Evolutionary conservation across 1,284 basidiomycete species (phyloP), one percentile per base, ranked within the genome.

Genomic region (Austroboletus rostrupii): DNA sequence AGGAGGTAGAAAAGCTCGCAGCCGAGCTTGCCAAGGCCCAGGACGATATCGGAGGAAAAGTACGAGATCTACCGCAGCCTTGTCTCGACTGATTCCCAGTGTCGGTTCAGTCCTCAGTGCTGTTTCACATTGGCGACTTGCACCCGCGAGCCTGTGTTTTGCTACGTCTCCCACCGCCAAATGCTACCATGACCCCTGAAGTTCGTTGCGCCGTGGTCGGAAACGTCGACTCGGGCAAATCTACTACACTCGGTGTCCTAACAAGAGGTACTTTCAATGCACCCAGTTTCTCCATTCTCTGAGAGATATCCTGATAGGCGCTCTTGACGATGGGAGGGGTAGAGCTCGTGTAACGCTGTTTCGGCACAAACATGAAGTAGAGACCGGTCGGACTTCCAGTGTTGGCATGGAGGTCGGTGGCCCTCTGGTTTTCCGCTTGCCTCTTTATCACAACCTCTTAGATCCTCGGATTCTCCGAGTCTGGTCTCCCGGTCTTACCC

Each of bases 321-420:
- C 83, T 2, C 75, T 99, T 50, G 96, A 99, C 61, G 96, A 99
- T 67, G 97, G 96, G 12, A 76, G 97, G 67, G 96, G 96, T 1
- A 85, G 87, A 52, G 95, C 96, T 1, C 88, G 96, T 45, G 89
- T 98, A 9, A 87, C 88, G 3, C 74, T 99, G 8, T 98, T 98
- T 72, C 77, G 96, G 42, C 97, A 99, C 70, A 97, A 98, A 67
- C 96, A 99, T 64, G 96, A 99, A 70, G 77, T 98, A 54, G 96
- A 99, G 72, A 93, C 90, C 11, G 96, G 97, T 2, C 75, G 97
- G 48, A 98, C 96, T 0, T 93, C 90, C 28, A 92, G 88, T 53
- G 92, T 98, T 31, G 96, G 97, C 39, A 92, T 97, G 85, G 95
- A 98, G 78, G 92, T 92, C 59, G 43, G 69, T 35, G 26, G 32